Evolutionary conservation across 257 asterid genomes (phyloP), one percentile per base, ranked within the genome.

Genomic region (Ophiorrhiza pumila): DNA sequence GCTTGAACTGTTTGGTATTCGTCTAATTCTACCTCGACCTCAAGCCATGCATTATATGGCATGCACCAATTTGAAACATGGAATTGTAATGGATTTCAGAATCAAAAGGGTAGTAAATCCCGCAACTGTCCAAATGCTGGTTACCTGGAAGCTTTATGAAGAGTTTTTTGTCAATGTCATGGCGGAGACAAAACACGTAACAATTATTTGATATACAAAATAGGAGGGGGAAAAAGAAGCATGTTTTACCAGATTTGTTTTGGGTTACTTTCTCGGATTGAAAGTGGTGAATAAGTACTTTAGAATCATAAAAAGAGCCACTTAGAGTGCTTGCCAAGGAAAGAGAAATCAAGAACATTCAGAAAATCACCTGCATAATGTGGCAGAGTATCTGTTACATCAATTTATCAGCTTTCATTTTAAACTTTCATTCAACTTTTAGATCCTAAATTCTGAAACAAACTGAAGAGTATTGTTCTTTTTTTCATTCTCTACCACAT

Each of bases 1-100:
- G 50, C 74, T 64, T 71, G 42, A 35, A 58, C 53, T 65, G 45
- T 77, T 27, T 37, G 46, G 63, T 58, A 18, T n/a, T 55, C 67
- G 25, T 61, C 4, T 52, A 52, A n/a, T 20, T 43, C 15, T 50
- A 22, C 43, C 52, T 42, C 50, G 22, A 59, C 45, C 32, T 8
- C 50, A 32, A 7, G 7, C 17, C 53, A 12, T 57, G 23, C 3
- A 27, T 47, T n/a, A 41, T 65, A 23, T 27, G 46, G 5, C 59
- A 35, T 52, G 58, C 35, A 14, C 46, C 35, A 7, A 15, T 50
- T 17, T 52, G 43, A 23, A 65, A 39, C 11, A 3, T 43, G 11
- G 31, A 39, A 41, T 25, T 27, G 17, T 18, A 9, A 18, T 41
- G 13, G 2, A 55, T 25, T 0, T 4, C 35, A 46, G 22, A 20